These are phyloP conservation scores for Termitomyces heimii DNA, from an alignment of 768 basidiomycete species.

Conservation along the genomic window DNA sequence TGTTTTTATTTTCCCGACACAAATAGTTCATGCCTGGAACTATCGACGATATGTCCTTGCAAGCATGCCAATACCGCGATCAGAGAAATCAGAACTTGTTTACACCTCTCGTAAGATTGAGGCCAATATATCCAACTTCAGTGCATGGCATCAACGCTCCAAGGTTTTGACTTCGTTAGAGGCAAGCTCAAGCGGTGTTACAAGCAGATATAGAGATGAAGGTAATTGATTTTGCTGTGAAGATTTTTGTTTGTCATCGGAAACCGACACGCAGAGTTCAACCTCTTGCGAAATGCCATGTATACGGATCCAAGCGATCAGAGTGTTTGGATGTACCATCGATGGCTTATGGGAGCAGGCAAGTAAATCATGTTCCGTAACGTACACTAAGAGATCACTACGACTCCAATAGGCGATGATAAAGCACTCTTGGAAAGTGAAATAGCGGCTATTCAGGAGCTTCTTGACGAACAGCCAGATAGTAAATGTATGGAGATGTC, in stretches of 20 bases:
- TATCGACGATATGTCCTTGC: slow-evolving; percentile 85
- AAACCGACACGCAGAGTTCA: slow-evolving; percentile 61
- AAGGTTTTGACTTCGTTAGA: slow-evolving; percentile 70
- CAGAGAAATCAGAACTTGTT: slow-evolving; percentile 63
- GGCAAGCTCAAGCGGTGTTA: slow-evolving; percentile 48
- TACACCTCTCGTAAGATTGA: slow-evolving; percentile 92
- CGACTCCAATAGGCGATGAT: slow-evolving; percentile 47
- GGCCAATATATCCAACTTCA: slow-evolving; percentile 94
- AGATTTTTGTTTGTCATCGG: neutral
- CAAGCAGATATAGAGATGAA: slow-evolving; percentile 54
- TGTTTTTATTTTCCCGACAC: neutral
- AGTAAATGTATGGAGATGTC: slow-evolving; percentile 68
- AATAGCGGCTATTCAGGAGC: slow-evolving; percentile 72
- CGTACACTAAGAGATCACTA: neutral
- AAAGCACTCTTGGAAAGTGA: slow-evolving; percentile 61
- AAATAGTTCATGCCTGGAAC: slow-evolving; percentile 87
- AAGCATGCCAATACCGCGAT: slow-evolving; percentile 53
- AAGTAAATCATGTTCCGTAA: slow-evolving; percentile 13
- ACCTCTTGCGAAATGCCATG: slow-evolving; percentile 87
- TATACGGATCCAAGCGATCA: slow-evolving; percentile 97
- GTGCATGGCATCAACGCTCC: slow-evolving; percentile 97
- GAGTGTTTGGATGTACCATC: slow-evolving; percentile 97
- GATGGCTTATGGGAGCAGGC: slow-evolving; percentile 92
- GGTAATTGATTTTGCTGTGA: slow-evolving; percentile 33
- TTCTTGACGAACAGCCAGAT: slow-evolving; percentile 85